Evolutionary conservation across 352 stramenopile species (phyloP), one percentile per base, ranked within the genome.

Genomic region (Globisporangium alternatum): DNA sequence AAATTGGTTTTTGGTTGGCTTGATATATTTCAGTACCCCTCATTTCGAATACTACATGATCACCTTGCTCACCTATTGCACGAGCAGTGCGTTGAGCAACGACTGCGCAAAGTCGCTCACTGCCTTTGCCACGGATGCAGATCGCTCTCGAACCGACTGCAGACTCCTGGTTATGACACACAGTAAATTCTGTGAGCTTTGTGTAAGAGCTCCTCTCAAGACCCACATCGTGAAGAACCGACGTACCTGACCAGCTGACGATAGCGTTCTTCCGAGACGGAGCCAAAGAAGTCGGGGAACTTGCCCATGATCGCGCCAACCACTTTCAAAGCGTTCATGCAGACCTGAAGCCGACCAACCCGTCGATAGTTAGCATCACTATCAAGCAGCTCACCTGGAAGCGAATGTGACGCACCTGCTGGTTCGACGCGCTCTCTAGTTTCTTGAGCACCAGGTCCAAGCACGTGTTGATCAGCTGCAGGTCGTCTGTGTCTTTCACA

Each of bases 241-340:
- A 56, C 35, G 7, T 64, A 87, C 78, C 67, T 68, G 56, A 75
- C 70, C 5, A 88, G 57, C 3, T 44, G 65, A 3, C 78, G 55
- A 3, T 75, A 51, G 13, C 76, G 58, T 47, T 55, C 35, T 41
- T 65, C 49, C 39, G 66, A 44, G 9, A 83, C 39, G 31, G 65
- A 53, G 2, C 43, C 52, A 62, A 86, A 73, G 33, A 86, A 76
- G 21, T 66, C 64, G 2, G 75, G 68, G 21, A 88, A 41, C 19
- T 88, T 86, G 35, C 73, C 72, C 47, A 90, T 72, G 13, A 92
- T 54, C 5, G 72, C 80, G 8, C 76, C 80, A 12, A 86, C 51
- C 5, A 90, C 69, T 58, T 89, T 90, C 6, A 92, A 63, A 0
- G 78, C 74, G 52, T 73, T 83, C 70, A 89, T 77, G 19, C 65